Evolutionary conservation across 306 rosid species (phyloP), one percentile per base, ranked within the genome.

Genomic region (Gastrolobium bilobum): DNA sequence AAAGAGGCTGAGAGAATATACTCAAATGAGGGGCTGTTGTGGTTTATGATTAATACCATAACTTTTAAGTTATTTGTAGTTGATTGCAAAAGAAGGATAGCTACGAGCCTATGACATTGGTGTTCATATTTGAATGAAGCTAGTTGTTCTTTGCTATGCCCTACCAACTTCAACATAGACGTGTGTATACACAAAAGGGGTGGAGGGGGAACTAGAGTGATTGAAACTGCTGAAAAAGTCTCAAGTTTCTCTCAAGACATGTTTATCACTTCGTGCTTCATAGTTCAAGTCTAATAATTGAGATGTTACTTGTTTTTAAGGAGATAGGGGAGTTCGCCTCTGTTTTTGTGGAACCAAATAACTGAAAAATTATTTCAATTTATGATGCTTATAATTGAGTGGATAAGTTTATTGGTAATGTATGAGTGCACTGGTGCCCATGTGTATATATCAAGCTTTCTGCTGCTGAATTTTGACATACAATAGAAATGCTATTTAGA

Each of bases 331-430:
- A 39, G 29, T 15, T 67, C 39, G 42, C 51, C 51, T 59, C 35
- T 48, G 48, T 15, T 70, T 60, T 42, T 33, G 50, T 77, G 68
- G 50, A 67, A 33, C 52, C 71, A 59, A 81, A 60, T 69, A 20
- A 56, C 37, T 34, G 8, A 20, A 75, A 15, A 37, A 33, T 34
- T 4, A 5, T 38, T 73, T 80, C 26, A 33, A 34, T 33, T 37
- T 75, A 53, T 31, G 50, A 40, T 38, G 51, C 26, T 72, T 26
- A 54, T 46, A 53, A 5, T 40, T 66, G 58, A 77, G 59, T 67
- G 70, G 60, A 67, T 34, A 20, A 31, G 8, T 8, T 50, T 64
- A 40, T 56, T 38, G 65, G 60, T 70, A 54, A 56, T 62, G 26
- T 20, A 75, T 37, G 57, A 46, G 39, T 26, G 9, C 5, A 15